These are phyloP conservation scores for Arthrobotrys musiformis DNA, from an alignment of 2,329 filamentous ascomycete genomes.

Conservation along the genomic window DNA sequence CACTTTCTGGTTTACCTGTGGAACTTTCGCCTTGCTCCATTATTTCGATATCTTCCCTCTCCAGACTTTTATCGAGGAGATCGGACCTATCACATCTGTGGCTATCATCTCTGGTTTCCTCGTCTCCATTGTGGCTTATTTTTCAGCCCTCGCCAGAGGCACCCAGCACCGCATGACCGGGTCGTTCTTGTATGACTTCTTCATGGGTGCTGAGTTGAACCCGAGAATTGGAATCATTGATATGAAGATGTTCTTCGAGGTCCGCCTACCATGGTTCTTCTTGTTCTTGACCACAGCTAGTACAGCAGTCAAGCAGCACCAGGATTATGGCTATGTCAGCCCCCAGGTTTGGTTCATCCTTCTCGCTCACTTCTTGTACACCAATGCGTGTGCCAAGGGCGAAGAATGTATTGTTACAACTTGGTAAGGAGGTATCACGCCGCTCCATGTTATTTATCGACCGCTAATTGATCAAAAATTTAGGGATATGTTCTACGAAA, in stretches of 20 bases:
- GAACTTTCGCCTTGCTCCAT: conserved; percentile 77
- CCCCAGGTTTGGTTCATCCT: conserved; percentile 85
- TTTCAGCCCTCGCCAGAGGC: conserved; percentile 82
- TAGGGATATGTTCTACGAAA: conserved; percentile 95
- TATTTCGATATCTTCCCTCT: conserved; percentile 85
- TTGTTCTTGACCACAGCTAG: conserved; percentile 81
- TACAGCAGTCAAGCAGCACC: conserved; percentile 82
- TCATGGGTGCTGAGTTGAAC: conserved; percentile 89
- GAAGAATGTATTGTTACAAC: conserved; percentile 90
- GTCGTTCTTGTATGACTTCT: conserved; percentile 83
- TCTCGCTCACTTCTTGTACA: conserved; percentile 91
- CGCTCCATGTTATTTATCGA: background rate
- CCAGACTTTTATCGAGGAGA: conserved; percentile 93
- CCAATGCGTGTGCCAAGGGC: conserved; percentile 90
- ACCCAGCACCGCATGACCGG: conserved; percentile 93
- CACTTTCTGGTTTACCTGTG: conserved; percentile 88
- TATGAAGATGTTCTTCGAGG: conserved; percentile 96
- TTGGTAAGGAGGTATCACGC: conserved; percentile 71
- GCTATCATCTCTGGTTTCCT: conserved; percentile 90
- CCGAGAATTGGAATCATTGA: conserved; percentile 84
- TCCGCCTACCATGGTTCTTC: conserved; percentile 91
- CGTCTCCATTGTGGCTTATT: conserved; percentile 84
- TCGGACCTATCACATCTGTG: conserved; percentile 90
- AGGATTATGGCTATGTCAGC: conserved; percentile 84
- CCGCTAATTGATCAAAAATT: background rate